Base-by-base conservation (phyloP, 176 grass and related monocot genomes). In the Otatea glauca region DNA sequence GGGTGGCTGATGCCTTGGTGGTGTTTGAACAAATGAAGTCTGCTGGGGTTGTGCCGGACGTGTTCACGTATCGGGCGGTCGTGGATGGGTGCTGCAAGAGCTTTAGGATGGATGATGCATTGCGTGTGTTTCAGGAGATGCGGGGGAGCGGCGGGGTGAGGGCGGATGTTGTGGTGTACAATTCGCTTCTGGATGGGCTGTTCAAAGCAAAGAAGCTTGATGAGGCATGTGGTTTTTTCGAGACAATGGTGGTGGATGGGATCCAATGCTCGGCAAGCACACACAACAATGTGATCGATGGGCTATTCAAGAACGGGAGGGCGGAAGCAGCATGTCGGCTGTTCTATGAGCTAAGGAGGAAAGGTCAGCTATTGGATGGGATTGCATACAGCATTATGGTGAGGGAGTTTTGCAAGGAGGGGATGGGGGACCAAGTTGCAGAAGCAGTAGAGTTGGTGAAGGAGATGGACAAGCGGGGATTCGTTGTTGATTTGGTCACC, bases 331-430 rank as follows among this genome's bases (percentile, higher is more conserved):
- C 82, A 1, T 98, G 94, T 25, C 60, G 81, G 12, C 25, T 98
- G 37, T 98, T 98, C 69, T 90, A 88, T 18, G 89, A 94, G 62
- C 53, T 98, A 60, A 98, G 92, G 83, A 94, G 86, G 79, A 94
- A 94, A 89, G 85, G 91, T 2, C 87, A 94, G 49, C 85, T 90
- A 79, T 82, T 98, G 45, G 95, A 98, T 87, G 90, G 80, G 61
- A 90, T 93, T 86, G 85, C 92, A 37, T 98, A 98, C 55, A 93
- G 92, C 83, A 98, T 98, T 58, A 92, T 94, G 68, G 88, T 92
- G 27, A 81, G 81, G 18, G 92, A 93, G 35, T 87, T 98, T 45
- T 94, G 92, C 88, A 93, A 87, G 84, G 92, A 92, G 35, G 89
- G 84, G 5, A 47, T 51, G 2, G 89, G 82, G 37, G 87, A 71